Conservation (phyloP, 257 asterid genomes). For the Plectranthus barbatus region DNA sequence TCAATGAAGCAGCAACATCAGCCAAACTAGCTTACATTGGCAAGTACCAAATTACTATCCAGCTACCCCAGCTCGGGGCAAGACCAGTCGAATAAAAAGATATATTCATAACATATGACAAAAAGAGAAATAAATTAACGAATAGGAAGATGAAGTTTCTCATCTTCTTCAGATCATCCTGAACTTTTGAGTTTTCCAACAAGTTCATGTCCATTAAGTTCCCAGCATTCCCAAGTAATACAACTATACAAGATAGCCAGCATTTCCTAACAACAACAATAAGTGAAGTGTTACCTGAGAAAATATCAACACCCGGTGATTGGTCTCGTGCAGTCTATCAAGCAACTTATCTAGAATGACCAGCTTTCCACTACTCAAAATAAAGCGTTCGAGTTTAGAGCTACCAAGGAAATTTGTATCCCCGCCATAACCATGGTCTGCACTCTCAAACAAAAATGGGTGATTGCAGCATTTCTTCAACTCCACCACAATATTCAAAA, state of each 20-base stretch:
- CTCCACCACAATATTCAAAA: conserved; percentile 95
- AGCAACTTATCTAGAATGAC: conserved; percentile 92
- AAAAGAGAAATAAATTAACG: background rate
- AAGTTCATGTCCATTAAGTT: background rate
- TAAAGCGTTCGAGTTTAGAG: conserved; percentile 76
- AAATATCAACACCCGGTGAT: conserved; percentile 93
- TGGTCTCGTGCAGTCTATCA: conserved; percentile 75
- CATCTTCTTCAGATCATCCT: background rate
- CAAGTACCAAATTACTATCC: conserved; percentile 1
- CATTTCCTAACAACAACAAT: background rate
- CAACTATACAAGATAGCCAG: conserved; percentile 1
- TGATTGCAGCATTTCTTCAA: conserved; percentile 99
- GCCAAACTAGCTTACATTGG: background rate
- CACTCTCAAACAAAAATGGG: conserved; percentile 97
- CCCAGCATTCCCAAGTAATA: background rate
- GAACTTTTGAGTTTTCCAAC: background rate
- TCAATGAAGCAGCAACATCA: background rate
- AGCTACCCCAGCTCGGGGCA: background rate
- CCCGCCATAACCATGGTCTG: conserved; percentile 99
- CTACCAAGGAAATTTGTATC: conserved; percentile 74
- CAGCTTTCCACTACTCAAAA: conserved; percentile 95
- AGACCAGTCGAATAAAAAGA: background rate
- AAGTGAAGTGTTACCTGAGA: conserved; percentile 61
- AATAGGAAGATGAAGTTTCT: background rate
- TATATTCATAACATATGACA: background rate